Percentiles rank a stretch among this genome's conserved stretches.
These are phyloP conservation scores for Myxozyma kluyveri DNA, from an alignment of 805 yeast genomes.

Conservation along the genomic window DNA sequence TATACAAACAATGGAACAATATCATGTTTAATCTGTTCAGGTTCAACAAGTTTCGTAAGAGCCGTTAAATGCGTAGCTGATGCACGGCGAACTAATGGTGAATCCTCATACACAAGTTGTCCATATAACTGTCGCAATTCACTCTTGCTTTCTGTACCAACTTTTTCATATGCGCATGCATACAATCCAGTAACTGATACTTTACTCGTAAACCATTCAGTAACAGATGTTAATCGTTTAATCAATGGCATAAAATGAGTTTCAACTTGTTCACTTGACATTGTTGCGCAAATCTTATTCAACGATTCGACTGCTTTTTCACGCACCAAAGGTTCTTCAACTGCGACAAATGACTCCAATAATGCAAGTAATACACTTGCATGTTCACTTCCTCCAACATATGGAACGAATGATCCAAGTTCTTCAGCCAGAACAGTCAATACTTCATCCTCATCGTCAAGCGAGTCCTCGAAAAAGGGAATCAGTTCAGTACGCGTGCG, in stretches of 20 bases:
- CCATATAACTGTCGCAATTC: conserved; percentile 65
- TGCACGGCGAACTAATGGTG: conserved; percentile 96
- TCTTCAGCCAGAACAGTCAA: conserved; percentile 90
- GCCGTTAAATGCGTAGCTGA: conserved; percentile 69
- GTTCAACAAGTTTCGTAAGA: conserved; percentile 19
- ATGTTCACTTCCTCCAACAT: conserved; percentile 75
- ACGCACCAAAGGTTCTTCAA: conserved; percentile 95
- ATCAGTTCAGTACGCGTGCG: conserved; percentile 84
- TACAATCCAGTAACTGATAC: conserved; percentile 90
- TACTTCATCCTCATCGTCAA: conserved; percentile 97
- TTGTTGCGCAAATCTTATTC: conserved; percentile 62
- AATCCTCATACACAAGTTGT: conserved; percentile 79
- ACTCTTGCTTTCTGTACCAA: conserved; percentile 44
- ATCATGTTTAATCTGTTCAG: conserved; percentile 25
- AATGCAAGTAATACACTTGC: conserved; percentile 60
- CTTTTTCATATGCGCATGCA: conserved; percentile 62
- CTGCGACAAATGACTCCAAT: conserved; percentile 78
- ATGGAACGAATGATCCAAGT: conserved; percentile 81
- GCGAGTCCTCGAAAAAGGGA: conserved; percentile 67
- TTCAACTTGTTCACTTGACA: conserved; percentile 59
- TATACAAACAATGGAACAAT: conserved; percentile 28
- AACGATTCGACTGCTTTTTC: conserved; percentile 87
- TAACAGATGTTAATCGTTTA: conserved; percentile 65
- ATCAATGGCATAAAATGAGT: conserved; percentile 72
- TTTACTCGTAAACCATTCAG: conserved; percentile 92